Conservation (phyloP, 495 filamentous ascomycete genomes). For the Parathielavia hyrcaniae region DNA sequence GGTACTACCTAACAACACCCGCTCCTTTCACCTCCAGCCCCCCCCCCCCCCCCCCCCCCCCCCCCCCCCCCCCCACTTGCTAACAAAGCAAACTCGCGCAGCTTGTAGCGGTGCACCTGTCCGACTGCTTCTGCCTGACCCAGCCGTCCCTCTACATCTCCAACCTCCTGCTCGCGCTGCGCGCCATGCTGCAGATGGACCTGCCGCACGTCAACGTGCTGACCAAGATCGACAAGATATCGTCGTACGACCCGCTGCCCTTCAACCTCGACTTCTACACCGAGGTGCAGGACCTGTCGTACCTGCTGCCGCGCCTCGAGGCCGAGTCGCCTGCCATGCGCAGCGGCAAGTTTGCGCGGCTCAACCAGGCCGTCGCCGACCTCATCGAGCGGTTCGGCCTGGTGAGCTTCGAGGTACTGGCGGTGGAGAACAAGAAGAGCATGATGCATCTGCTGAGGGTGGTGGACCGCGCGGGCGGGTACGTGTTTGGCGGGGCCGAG, state of each 20-base stretch:
- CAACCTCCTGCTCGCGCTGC: slow-evolving; percentile 81
- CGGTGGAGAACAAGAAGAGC: slow-evolving; percentile 90
- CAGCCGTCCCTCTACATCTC: slow-evolving; percentile 92
- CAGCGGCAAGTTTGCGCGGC: slow-evolving; percentile 65
- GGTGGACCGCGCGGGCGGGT: slow-evolving; percentile 86
- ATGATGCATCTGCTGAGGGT: slow-evolving; percentile 86
- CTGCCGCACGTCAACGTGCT: slow-evolving; percentile 91
- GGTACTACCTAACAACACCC: slow-evolving; percentile 46
- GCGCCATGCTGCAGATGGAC: slow-evolving; percentile 96
- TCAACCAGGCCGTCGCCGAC: slow-evolving; percentile 82
- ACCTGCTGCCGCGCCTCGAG: slow-evolving; percentile 73
- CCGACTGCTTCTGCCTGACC: slow-evolving; percentile 86
- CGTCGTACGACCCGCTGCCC: slow-evolving; percentile 67
- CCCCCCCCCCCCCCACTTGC: too few species aligned
- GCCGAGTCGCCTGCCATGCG: slow-evolving; percentile 49
- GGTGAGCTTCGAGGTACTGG: slow-evolving; percentile 85
- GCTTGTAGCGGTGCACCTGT: slow-evolving; percentile 85
- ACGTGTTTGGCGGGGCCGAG: slow-evolving; percentile 85
- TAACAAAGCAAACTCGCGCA: slow-evolving; percentile 35
- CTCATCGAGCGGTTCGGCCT: slow-evolving; percentile 83
- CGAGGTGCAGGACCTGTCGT: slow-evolving; percentile 87
- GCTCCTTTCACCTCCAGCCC: neutral
- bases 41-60: too few species aligned
- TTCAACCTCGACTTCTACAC: slow-evolving; percentile 97
- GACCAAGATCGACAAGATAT: slow-evolving; percentile 91